Evolutionary conservation across 202 grass and related monocot genomes (phyloP).

Genomic region (Miscanthus sacchariflorus): DNA sequence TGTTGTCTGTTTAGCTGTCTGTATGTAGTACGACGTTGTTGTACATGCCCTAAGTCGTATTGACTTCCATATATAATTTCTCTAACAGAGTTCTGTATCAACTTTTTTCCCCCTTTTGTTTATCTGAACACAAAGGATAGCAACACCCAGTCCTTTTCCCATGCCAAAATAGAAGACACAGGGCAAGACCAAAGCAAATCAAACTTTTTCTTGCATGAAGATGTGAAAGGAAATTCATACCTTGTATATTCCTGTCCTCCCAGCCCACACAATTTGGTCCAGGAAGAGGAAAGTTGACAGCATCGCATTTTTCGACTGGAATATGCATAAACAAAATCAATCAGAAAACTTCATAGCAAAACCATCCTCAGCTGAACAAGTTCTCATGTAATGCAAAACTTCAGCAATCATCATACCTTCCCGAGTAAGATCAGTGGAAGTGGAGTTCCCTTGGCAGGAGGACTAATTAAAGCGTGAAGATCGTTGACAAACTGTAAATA

Average conservation of each 20-base stretch:
- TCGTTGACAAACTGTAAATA: constrained; percentile 90
- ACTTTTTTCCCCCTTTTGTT: background rate
- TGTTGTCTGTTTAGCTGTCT: too few relatives aligned
- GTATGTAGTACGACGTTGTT: too few relatives aligned
- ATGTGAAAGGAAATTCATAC: constrained; percentile 50
- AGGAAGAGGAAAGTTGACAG: constrained; percentile 95
- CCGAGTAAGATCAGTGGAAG: constrained; percentile 89
- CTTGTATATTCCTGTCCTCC: constrained; percentile 95
- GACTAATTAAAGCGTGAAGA: constrained; percentile 86
- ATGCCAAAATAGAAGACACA: background rate
- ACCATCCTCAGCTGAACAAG: constrained; percentile 14
- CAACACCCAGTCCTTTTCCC: background rate
- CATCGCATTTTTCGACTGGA: constrained; percentile 91
- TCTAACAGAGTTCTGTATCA: background rate
- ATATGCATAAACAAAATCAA: constrained; percentile 10
- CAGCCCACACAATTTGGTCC: constrained; percentile 97
- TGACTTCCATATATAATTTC: background rate
- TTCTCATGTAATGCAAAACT: constrained; percentile 8
- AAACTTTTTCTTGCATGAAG: background rate
- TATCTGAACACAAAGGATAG: background rate
- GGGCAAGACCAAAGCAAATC: too few relatives aligned
- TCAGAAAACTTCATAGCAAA: constrained; percentile 7
- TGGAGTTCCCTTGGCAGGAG: constrained; percentile 84
- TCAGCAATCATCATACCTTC: constrained; percentile 62
- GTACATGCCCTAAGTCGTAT: background rate